phyloP scores from a whole-genome alignment of 1,284 basidiomycete species.

The Marasmius tenuissimus region DNA sequence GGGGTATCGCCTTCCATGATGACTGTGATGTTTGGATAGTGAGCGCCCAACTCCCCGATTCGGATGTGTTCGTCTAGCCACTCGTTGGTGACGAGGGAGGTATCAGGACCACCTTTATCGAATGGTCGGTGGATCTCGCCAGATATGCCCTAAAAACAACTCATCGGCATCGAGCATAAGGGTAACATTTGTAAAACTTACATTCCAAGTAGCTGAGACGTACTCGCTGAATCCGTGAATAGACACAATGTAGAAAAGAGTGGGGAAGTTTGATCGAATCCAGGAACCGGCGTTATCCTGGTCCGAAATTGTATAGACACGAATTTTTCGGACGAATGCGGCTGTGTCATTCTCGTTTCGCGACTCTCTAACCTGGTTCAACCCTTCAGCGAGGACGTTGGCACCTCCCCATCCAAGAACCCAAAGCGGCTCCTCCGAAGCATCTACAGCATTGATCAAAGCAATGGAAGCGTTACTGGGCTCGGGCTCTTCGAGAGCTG shows the following conservation, averaged over 20 bases:
- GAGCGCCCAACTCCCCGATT: neutral
- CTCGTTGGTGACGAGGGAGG: neutral
- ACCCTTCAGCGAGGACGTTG: slow-evolving; percentile 3
- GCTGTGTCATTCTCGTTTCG: neutral
- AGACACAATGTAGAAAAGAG: slow-evolving; percentile 7
- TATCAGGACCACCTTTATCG: neutral
- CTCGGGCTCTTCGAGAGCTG: neutral
- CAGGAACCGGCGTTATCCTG: slow-evolving; percentile 5
- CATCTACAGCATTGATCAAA: slow-evolving; percentile 3
- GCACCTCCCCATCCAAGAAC: slow-evolving; percentile 9
- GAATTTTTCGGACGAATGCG: neutral
- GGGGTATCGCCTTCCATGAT: slow-evolving; percentile 10
- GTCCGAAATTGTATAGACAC: slow-evolving; percentile 6
- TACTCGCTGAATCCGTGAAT: slow-evolving; percentile 7
- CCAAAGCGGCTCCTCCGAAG: slow-evolving; percentile 6
- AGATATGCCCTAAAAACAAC: neutral
- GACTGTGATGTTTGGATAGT: neutral
- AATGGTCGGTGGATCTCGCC: neutral
- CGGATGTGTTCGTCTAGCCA: slow-evolving; percentile 4
- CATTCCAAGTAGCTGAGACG: neutral
- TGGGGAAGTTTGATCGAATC: slow-evolving; percentile 2
- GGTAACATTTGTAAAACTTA: neutral
- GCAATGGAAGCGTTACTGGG: slow-evolving; percentile 2
- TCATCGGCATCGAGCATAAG: neutral
- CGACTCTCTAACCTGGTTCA: neutral